Evolutionary conservation across 805 yeast species (phyloP), one percentile per base, ranked within the genome.

Genomic region (Maudiozyma pseudohumilis): DNA sequence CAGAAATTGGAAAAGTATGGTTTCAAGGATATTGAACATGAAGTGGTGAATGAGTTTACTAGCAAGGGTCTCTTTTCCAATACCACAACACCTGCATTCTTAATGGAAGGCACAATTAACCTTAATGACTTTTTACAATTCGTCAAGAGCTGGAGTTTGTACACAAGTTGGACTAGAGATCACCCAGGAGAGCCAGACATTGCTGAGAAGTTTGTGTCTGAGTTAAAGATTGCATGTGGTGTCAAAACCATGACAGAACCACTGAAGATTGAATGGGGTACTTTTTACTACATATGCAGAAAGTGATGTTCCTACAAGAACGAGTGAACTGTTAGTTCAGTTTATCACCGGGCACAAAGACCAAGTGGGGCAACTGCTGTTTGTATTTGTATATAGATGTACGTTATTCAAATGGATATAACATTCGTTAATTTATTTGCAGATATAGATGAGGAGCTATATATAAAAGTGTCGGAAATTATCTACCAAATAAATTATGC

Each of bases 131-230:
- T 70, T 41, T 53, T 65, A n/a, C 56, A 63, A 24, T 78, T 79
- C 50, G 52, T 78, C 29, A 56, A 66, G 12, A 81, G 89, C 0
- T 79, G 78, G 70, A 79, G 92, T 50, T 68, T 81, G 2, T 71
- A 68, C 46, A 82, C 77, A 52, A 66, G 74, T 57, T 55, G 84
- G 82, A 40, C 68, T 59, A 59, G 55, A 34, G 66, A 54, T 5
- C 59, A 75, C 39, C 54, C 63, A 19, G 63, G 60, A 8, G 59
- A 51, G 18, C 53, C 53, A 4, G 80, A 75, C 47, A 59, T 77
- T 18, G 69, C 70, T 1, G 79, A 75, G 27, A 46, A 50, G 24
- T 65, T 71, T 41, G 56, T 71, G 26, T 60, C 63, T 7, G 72
- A 67, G 38, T 52, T 77, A 44, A 61, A 63, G 35, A 49, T 46